A percentile compares a stretch with the other conserved stretches of the same genome.
Evolutionary conservation across 495 filamentous ascomycete genomes (phyloP).

Genomic region (Cryomyces minteri): DNA sequence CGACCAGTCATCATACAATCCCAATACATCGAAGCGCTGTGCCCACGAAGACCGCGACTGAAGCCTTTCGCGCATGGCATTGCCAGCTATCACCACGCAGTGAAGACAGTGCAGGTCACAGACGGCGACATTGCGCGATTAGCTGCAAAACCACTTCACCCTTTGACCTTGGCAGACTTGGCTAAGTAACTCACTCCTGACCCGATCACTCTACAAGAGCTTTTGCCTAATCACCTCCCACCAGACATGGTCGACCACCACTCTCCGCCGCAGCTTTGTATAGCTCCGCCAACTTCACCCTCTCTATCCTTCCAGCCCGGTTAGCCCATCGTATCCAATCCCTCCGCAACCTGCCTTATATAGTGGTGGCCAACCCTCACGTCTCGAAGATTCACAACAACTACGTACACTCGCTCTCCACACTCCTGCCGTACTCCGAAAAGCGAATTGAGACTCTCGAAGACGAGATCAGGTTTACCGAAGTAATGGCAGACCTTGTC

Average conservation of each 20-base stretch:
- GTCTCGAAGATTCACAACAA: conserved; percentile 86
- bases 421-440: conserved; percentile 67
- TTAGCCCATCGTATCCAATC: conserved; percentile 87
- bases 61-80: background rate
- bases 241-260: conserved; percentile 76
- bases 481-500: conserved; percentile 82
- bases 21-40: background rate
- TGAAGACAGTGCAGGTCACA: conserved; percentile 19
- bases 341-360: conserved; percentile 83
- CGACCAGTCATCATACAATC: background rate
- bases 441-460: conserved; percentile 61
- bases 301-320: conserved; percentile 80
- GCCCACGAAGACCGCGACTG: background rate
- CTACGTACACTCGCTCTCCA: conserved; percentile 81
- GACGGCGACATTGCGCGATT: conserved; percentile 62
- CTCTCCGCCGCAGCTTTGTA: conserved; percentile 63
- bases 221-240: conserved; percentile 3
- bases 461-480: conserved; percentile 78
- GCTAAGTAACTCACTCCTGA: conserved; percentile 41
- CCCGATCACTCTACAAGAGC: background rate
- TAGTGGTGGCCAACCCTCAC: conserved; percentile 90
- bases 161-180: conserved; percentile 70
- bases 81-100: background rate
- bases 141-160: conserved; percentile 59
- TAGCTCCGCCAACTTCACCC: conserved; percentile 83